Evolutionary conservation across 2,329 filamentous ascomycete genomes (phyloP), one percentile per base, ranked within the genome.

Genomic region (Incumbomyces lentus): DNA sequence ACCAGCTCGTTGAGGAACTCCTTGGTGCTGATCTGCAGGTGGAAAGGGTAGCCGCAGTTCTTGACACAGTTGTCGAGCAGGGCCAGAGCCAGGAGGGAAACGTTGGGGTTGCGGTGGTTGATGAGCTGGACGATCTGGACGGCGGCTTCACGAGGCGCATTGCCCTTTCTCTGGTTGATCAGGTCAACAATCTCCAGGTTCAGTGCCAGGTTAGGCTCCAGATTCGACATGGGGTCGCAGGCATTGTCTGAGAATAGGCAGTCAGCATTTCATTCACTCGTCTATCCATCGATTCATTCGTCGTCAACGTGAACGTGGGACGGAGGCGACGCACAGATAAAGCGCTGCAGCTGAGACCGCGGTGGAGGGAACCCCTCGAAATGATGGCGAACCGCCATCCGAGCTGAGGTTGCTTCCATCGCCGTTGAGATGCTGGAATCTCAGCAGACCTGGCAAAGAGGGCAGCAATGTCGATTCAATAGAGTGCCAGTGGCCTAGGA

Each of bases 1-100:
- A 98, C 92, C 50, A 98, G 81, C 71, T 98, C 92, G 68, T 98
- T 98, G 59, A 98, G 80, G 59, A 98, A 98, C 61, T 98, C 92
- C 66, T 98, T 98, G 56, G 92, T 96, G 66, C 86, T 89, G 63
- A 98, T 95, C 68, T 98, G 92, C 49, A 98, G 80, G 62, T 98
- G 92, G 67, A 98, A 98, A 1, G 92, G 89, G 64, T 98, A 98
- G 59, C 92, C 92, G 75, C 92, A 98, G 70, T 98, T 98, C 74
- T 98, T 98, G 67, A 96, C 92, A 67, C 92, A 96, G 53, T 96
- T 96, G 65, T 98, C 92, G 62, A 98, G 85, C 56, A 98, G 79
- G 70, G 82, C 59, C 48, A 62, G 42, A 49, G 92, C 90, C 49
- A 96, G 76, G 55, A 98, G 72, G 51, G 89, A 84, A 56, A 98